Evolutionary conservation across 768 basidiomycete genomes (phyloP), one percentile per base, ranked within the genome.

Genomic region (Fomitopsis serialis): DNA sequence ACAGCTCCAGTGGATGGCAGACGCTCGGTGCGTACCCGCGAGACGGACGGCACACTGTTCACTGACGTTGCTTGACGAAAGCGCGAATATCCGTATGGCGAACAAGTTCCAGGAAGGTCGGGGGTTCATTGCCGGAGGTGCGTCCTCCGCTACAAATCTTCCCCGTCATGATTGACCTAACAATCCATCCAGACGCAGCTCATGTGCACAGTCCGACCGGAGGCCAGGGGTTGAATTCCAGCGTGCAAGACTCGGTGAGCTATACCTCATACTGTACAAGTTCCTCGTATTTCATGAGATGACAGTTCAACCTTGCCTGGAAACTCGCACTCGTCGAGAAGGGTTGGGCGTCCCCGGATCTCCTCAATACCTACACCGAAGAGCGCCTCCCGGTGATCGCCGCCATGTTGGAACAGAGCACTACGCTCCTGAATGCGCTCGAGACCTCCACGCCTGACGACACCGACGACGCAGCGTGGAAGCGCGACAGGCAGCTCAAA

Each of bases 111-210:
- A 65, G 19, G 52, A 58, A 3, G 76, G 76, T 4, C 64, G 75
- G 21, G 75, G 74, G 8, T 79, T 78, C 53, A 44, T 80, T 15
- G 72, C 65, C 24, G 80, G 79, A 60, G 80, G 79, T 76, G 45
- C 2, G 67, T 36, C 23, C 7, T 44, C 42, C 10, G n/a, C 42
- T 44, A 10, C 10, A 10, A n/a, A 44, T 44, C 7, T 44, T 10
- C 42, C 42, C 9, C 23, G 19, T 11, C 44, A 11, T 32, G 6
- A 32, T 11, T 32, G 29, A 11, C 6, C 44, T 40, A 6, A 45
- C 13, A 23, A 45, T 24, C 27, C 24, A 9, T 35, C 15, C 6
- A 81, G 79, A 81, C 55, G 71, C 74, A 29, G 78, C 75, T 0
- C 80, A 81, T 52, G 65, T 72, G 23, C 76, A 78, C 53, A 69